phyloP scores from a whole-genome alignment of 331 rosid genomes.

The Arachis monticola region DNA sequence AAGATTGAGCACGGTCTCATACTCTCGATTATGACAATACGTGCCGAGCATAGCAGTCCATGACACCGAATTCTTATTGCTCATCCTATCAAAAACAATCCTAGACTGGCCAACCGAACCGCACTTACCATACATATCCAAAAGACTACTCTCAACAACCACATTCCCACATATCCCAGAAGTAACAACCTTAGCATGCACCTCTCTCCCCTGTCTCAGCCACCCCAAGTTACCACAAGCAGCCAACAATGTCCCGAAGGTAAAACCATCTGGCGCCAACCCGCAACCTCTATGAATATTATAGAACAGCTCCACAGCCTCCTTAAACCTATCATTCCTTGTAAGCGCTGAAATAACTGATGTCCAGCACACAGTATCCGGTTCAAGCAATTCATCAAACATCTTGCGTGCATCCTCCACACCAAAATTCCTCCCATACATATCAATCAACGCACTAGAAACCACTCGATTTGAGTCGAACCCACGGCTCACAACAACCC shows the following conservation, averaged over 20 bases:
- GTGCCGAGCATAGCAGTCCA: conserved; percentile 82
- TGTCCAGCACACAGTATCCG: no score
- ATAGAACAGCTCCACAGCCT: no score
- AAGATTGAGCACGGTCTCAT: conserved; percentile 59
- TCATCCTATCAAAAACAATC: conserved; percentile 68
- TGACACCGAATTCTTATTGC: conserved; percentile 67
- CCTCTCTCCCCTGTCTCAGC: conserved; percentile 67
- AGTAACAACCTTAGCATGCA: conserved; percentile 69
- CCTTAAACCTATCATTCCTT: no score
- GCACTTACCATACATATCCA: conserved; percentile 35
- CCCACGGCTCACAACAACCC: conserved; percentile 56
- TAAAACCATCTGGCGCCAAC: no score
- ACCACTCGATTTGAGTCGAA: conserved; percentile 59
- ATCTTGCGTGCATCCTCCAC: conserved; percentile 40
- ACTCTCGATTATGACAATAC: conserved; percentile 76
- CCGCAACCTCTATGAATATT: no score
- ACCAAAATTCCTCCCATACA: conserved; percentile 71
- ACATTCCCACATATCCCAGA: conserved; percentile 69
- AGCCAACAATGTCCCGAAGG: no score
- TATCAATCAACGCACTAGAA: conserved; percentile 62
- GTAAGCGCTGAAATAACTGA: no score
- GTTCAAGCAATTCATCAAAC: no score
- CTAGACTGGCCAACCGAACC: conserved; percentile 56
- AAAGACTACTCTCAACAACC: conserved; percentile 84
- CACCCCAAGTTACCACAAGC: conserved; percentile 62